phyloP scores from a whole-genome alignment of 2,329 filamentous ascomycete genomes.

The Dactylellina cionopaga region DNA sequence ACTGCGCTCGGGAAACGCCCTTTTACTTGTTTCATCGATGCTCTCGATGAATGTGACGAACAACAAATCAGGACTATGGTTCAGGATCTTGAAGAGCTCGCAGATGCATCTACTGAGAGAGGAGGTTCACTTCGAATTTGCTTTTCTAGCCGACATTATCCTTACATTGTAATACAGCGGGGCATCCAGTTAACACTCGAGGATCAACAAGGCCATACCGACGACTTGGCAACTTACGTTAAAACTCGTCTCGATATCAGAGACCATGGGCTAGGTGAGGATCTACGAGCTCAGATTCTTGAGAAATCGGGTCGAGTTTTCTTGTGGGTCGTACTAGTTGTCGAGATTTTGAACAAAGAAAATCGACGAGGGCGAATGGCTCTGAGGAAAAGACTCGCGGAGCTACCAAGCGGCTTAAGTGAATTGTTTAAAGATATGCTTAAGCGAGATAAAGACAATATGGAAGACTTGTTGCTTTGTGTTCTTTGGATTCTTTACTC shows the following conservation, averaged over 20 bases:
- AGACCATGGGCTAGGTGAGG: slow-evolving; percentile 49
- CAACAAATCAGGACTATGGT: slow-evolving; percentile 63
- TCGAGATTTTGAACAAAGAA: slow-evolving; percentile 63
- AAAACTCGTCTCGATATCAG: slow-evolving; percentile 54
- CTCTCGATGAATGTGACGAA: slow-evolving; percentile 61
- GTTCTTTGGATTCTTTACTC: slow-evolving; percentile 50
- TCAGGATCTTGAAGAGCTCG: slow-evolving; percentile 62
- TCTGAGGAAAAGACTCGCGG: slow-evolving; percentile 58
- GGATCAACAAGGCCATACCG: slow-evolving; percentile 55
- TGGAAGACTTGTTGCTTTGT: slow-evolving; percentile 59
- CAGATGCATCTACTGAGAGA: slow-evolving; percentile 55
- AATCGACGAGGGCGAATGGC: slow-evolving; percentile 56
- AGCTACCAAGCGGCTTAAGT: slow-evolving; percentile 59
- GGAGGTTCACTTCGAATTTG: slow-evolving; percentile 11
- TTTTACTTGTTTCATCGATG: slow-evolving; percentile 59
- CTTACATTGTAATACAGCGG: slow-evolving; percentile 55
- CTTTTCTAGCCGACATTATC: slow-evolving; percentile 58
- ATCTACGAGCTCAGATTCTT: slow-evolving; percentile 53
- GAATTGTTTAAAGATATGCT: slow-evolving; percentile 67
- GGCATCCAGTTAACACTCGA: slow-evolving; percentile 56
- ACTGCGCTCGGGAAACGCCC: slow-evolving; percentile 50
- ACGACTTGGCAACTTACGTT: slow-evolving; percentile 58
- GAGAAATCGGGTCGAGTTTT: slow-evolving; percentile 56
- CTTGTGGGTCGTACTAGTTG: slow-evolving; percentile 57
- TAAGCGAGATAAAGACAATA: slow-evolving; percentile 63